phyloP scores from a whole-genome alignment of 2,329 filamentous ascomycete genomes.

The Neofusicoccum kwambonambiense region DNA sequence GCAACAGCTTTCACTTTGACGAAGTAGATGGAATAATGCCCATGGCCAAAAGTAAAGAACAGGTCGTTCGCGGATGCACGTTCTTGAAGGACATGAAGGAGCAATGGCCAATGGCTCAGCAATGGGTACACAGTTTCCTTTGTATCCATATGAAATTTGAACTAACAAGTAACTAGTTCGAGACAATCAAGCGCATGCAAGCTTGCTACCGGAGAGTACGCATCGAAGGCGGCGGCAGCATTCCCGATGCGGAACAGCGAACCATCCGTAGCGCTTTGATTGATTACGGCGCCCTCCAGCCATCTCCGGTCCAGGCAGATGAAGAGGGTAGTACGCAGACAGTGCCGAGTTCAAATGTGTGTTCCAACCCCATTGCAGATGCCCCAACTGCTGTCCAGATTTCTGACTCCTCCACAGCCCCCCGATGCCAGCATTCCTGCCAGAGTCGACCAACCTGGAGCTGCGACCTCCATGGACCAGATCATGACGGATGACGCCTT shows the following conservation, averaged over 20 bases:
- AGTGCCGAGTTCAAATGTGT: neutral
- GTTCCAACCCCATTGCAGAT: neutral
- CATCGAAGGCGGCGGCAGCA: conserved; percentile 35
- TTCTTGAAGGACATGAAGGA: conserved; percentile 43
- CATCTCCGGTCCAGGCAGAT: conserved; percentile 38
- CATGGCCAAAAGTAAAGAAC: conserved; percentile 30
- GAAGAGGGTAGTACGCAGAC: conserved; percentile 21
- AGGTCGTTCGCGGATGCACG: conserved; percentile 36
- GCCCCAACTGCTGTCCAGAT: neutral
- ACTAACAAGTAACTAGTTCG: conserved; percentile 27
- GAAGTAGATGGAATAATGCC: conserved; percentile 30
- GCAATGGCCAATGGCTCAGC: conserved; percentile 43
- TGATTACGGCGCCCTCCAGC: conserved; percentile 42
- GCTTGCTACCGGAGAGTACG: conserved; percentile 38
- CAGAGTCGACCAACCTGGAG: neutral
- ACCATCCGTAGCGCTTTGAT: conserved; percentile 38
- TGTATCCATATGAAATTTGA: neutral
- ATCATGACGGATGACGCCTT: conserved; percentile 2
- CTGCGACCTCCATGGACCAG: neutral
- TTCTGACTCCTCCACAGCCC: neutral
- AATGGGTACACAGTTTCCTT: conserved; percentile 30
- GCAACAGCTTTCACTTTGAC: conserved; percentile 36
- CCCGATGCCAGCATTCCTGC: neutral
- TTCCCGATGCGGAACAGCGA: conserved; percentile 35
- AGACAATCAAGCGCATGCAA: conserved; percentile 45